Evolutionary conservation across 2,329 filamentous ascomycete genomes (phyloP).

Genomic region (Phoma sp.): DNA sequence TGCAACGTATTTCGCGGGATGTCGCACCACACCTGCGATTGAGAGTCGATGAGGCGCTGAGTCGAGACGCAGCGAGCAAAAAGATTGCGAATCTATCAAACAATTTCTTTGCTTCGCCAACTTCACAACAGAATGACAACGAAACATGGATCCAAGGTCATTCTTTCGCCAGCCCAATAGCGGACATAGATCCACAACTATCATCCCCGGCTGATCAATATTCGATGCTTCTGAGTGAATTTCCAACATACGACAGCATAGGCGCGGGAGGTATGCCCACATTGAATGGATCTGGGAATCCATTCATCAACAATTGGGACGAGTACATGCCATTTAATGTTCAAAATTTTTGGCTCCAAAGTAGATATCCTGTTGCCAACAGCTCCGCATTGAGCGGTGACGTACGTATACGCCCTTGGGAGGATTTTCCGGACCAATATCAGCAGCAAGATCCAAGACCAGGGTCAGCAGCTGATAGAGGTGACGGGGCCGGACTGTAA

Average conservation of each 20-base stretch:
- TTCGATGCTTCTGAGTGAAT: not conserved
- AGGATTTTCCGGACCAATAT: too few relatives aligned
- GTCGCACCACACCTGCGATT: slow-evolving; percentile 20
- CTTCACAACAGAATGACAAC: not conserved
- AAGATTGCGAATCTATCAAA: not conserved
- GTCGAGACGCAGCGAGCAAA: not conserved
- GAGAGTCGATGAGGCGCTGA: slow-evolving; percentile 22
- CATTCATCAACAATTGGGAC: slow-evolving; percentile 31
- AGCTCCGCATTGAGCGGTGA: too few relatives aligned
- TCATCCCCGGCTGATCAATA: not conserved
- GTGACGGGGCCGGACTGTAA: too few relatives aligned
- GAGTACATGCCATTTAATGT: slow-evolving; percentile 22
- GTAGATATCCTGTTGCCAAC: too few relatives aligned
- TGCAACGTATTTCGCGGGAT: slow-evolving; percentile 24
- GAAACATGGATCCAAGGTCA: not conserved
- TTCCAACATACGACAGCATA: not conserved
- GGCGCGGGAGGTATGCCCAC: not conserved
- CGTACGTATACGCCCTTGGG: too few relatives aligned
- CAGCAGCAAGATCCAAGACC: too few relatives aligned
- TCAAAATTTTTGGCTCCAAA: slow-evolving; percentile 17
- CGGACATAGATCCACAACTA: too few relatives aligned
- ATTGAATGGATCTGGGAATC: slow-evolving; percentile 23
- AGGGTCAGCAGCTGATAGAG: too few relatives aligned
- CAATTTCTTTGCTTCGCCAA: not conserved
- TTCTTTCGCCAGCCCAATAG: not conserved